These are phyloP conservation scores for Emiliania huxleyi DNA, from an alignment of 78 protist genomes.

Conservation along the genomic window DNA sequence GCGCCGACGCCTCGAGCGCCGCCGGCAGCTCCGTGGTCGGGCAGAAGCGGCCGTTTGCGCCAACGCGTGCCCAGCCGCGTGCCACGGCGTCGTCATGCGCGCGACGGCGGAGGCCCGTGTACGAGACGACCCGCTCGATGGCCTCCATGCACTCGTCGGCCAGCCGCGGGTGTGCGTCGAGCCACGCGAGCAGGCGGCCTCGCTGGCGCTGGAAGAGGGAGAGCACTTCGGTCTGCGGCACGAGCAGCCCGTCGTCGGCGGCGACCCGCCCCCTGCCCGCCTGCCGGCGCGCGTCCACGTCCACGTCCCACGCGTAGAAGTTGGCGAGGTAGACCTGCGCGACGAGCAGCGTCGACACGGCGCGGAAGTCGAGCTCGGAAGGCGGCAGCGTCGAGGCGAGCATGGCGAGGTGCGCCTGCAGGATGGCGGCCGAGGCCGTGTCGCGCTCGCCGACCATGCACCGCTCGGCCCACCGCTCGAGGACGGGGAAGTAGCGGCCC, in stretches of 20 bases:
- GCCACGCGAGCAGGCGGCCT: background rate
- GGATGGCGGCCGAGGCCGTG: background rate
- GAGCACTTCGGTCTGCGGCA: background rate
- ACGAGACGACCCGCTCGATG: constrained; percentile 5
- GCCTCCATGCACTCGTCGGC: constrained; percentile 14
- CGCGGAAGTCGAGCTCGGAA: background rate
- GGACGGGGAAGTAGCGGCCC: background rate
- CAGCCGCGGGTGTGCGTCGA: background rate
- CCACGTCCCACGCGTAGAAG: background rate
- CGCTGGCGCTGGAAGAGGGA: background rate
- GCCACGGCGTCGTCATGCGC: background rate
- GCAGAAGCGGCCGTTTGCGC: background rate
- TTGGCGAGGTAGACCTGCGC: background rate
- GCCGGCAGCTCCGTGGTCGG: background rate
- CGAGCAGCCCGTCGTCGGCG: background rate
- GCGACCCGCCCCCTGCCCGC: background rate
- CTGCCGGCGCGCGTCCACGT: background rate
- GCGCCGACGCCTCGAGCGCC: background rate
- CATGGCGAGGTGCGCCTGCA: background rate
- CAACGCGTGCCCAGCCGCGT: background rate
- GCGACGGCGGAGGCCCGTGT: background rate
- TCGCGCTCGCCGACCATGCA: background rate
- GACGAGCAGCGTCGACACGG: background rate
- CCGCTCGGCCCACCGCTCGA: background rate
- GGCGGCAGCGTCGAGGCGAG: background rate